These are phyloP conservation scores for Colletotrichum siamense DNA, from an alignment of 2,329 filamentous ascomycete genomes.

Conservation along the genomic window DNA sequence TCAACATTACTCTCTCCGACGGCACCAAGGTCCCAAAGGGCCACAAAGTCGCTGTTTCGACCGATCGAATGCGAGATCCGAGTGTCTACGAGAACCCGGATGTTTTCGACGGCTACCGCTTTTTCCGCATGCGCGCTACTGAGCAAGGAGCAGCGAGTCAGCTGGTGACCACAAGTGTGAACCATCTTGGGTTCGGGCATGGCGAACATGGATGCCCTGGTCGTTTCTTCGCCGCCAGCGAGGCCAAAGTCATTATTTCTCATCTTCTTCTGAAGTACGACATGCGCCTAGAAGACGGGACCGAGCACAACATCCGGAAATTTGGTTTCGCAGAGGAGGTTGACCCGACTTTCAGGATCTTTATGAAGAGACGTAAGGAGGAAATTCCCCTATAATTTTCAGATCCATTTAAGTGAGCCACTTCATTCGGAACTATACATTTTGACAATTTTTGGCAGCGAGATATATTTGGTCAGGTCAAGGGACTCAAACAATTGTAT, in stretches of 20 bases:
- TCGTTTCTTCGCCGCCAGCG: slow-evolving; percentile 39
- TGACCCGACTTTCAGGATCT: neutral
- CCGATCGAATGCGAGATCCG: slow-evolving; percentile 15
- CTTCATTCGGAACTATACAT: neutral
- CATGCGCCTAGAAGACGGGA: neutral
- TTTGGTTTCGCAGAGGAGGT: neutral
- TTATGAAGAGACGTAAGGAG: neutral
- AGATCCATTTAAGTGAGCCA: neutral
- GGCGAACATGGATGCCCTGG: slow-evolving; percentile 41
- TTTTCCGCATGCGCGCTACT: neutral
- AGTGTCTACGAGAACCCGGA: slow-evolving; percentile 21
- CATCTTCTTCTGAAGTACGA: slow-evolving; percentile 35
- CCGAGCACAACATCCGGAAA: neutral
- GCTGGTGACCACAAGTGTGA: slow-evolving; percentile 30
- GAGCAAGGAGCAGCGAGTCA: slow-evolving; percentile 16
- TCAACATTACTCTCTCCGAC: slow-evolving; percentile 20
- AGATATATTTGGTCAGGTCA: neutral
- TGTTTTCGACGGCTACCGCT: slow-evolving; percentile 25
- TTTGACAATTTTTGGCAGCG: neutral
- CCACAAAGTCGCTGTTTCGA: slow-evolving; percentile 2
- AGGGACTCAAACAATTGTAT: neutral
- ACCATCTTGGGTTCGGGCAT: slow-evolving; percentile 38
- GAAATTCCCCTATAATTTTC: neutral
- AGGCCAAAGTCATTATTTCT: slow-evolving; percentile 34
- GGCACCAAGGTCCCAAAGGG: slow-evolving; percentile 24